Conservation (phyloP, 1,139 yeast species). For the Candida frijolesensis region DNA sequence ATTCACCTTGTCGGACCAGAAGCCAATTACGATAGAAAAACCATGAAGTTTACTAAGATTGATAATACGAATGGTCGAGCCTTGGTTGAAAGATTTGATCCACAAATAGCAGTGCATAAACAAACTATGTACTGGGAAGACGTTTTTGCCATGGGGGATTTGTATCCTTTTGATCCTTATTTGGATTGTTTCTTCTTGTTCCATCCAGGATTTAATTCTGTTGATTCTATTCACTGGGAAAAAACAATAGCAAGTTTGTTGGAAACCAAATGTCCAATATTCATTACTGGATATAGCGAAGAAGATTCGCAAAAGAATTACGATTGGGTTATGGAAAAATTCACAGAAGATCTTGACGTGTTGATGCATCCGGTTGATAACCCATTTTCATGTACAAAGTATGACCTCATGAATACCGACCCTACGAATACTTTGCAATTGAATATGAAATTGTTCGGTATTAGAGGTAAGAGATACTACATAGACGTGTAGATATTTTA, state of each 20-base stretch:
- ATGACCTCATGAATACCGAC: slow-evolving; percentile 88
- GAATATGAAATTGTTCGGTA: slow-evolving; percentile 84
- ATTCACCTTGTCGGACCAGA: slow-evolving; percentile 95
- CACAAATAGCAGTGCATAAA: slow-evolving; percentile 71
- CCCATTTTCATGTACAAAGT: slow-evolving; percentile 80
- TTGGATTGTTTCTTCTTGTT: slow-evolving; percentile 87
- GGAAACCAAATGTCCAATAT: slow-evolving; percentile 91
- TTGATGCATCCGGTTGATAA: slow-evolving; percentile 76
- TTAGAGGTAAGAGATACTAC: slow-evolving; percentile 89
- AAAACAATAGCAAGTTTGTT: slow-evolving; percentile 82
- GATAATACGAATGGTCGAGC: slow-evolving; percentile 56
- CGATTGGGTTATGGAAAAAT: slow-evolving; percentile 67
- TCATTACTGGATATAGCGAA: slow-evolving; percentile 87
- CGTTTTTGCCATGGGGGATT: slow-evolving; percentile 86
- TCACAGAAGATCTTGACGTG: slow-evolving; percentile 72
- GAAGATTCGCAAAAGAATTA: slow-evolving; percentile 71
- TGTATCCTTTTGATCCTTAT: slow-evolving; percentile 97
- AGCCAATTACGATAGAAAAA: slow-evolving; percentile 66
- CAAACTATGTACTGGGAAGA: slow-evolving; percentile 93
- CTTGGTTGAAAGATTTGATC: slow-evolving; percentile 72
- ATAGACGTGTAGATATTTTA: slow-evolving; percentile 3
- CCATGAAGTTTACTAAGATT: slow-evolving; percentile 39
- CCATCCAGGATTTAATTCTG: slow-evolving; percentile 93
- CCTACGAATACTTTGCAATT: slow-evolving; percentile 94
- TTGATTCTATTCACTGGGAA: slow-evolving; percentile 80